phyloP scores from a whole-genome alignment of 129 eudicot genomes.

The Flaveria robusta region DNA sequence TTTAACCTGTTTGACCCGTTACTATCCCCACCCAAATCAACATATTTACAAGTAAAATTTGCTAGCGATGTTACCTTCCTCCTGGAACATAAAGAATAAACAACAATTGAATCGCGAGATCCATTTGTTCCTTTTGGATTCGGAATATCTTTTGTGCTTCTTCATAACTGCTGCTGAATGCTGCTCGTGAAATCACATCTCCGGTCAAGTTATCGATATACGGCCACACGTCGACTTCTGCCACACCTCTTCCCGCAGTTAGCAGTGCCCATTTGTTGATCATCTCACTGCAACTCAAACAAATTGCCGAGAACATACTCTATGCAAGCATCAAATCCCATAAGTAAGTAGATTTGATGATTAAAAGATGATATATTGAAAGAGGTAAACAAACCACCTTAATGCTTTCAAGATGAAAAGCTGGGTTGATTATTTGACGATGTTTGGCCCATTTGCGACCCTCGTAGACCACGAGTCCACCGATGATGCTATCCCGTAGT shows the following conservation, averaged over 20 bases:
- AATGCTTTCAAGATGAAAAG: conserved; percentile 24
- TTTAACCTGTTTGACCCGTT: not conserved
- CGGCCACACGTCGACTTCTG: conserved; percentile 4
- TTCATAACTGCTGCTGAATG: conserved; percentile 6
- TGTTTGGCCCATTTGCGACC: conserved; percentile 24
- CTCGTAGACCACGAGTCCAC: conserved; percentile 21
- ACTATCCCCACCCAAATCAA: not conserved
- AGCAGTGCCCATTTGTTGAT: conserved; percentile 16
- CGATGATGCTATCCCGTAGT: conserved; percentile 15
- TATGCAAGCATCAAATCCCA: not conserved
- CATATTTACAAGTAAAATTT: not conserved
- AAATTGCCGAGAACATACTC: conserved; percentile 19
- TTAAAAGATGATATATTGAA: not conserved
- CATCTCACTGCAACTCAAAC: conserved; percentile 18
- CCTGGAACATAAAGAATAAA: conserved; percentile 7
- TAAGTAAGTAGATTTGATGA: not conserved
- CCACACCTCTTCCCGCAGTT: not conserved
- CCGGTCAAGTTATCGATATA: conserved; percentile 12
- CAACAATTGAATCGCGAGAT: not conserved
- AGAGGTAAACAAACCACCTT: not conserved
- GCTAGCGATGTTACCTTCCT: conserved; percentile 9
- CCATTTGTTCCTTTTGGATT: conserved; percentile 16
- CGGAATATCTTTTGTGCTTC: conserved; percentile 12
- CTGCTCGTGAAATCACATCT: conserved; percentile 23
- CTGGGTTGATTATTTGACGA: conserved; percentile 23